Percentiles rank a stretch among this genome's conserved stretches.
phyloP scores from a whole-genome alignment of 2,329 filamentous ascomycete genomes.

The Clarireedia hainanense region DNA sequence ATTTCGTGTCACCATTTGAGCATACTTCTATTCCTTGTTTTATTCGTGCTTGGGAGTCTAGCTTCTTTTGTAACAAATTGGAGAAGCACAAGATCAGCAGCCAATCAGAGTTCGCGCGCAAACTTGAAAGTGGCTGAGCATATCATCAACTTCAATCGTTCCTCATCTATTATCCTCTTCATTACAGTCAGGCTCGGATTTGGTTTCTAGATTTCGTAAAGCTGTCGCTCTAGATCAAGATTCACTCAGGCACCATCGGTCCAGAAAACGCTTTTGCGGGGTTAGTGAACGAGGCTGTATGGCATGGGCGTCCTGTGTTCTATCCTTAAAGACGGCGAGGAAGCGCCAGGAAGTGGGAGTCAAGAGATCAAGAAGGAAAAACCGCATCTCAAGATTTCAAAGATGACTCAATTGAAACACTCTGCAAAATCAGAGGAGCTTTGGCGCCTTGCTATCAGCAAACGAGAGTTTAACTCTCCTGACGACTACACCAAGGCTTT shows the following conservation, averaged over 20 bases:
- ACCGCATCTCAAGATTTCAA: conserved; percentile 19
- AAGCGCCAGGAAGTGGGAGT: conserved; percentile 18
- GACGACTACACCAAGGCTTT: conserved; percentile 19
- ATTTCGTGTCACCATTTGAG: too few species aligned
- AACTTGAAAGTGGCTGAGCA: conserved; percentile 8
- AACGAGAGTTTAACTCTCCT: conserved; percentile 14
- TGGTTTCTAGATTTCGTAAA: too few species aligned
- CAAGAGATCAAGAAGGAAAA: conserved; percentile 12
- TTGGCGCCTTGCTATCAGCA: conserved; percentile 13
- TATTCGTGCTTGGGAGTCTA: background rate
- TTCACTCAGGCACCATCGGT: background rate
- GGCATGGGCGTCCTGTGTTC: conserved; percentile 26
- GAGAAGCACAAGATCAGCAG: conserved; percentile 1
- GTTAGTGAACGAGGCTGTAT: conserved; percentile 1
- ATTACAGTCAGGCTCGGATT: background rate
- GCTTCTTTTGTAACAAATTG: background rate
- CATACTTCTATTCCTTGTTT: too few species aligned
- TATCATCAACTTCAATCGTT: conserved; percentile 2
- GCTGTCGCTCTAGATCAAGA: background rate
- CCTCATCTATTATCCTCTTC: background rate
- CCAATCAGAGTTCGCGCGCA: conserved; percentile 4
- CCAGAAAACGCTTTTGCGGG: background rate
- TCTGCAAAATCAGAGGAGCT: conserved; percentile 10
- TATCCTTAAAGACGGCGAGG: conserved; percentile 24
- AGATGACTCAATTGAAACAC: conserved; percentile 20